A percentile compares a stretch with the other conserved stretches of the same genome.
phyloP scores from a whole-genome alignment of 176 grass and related monocot genomes.

The Metroxylon sagu region DNA sequence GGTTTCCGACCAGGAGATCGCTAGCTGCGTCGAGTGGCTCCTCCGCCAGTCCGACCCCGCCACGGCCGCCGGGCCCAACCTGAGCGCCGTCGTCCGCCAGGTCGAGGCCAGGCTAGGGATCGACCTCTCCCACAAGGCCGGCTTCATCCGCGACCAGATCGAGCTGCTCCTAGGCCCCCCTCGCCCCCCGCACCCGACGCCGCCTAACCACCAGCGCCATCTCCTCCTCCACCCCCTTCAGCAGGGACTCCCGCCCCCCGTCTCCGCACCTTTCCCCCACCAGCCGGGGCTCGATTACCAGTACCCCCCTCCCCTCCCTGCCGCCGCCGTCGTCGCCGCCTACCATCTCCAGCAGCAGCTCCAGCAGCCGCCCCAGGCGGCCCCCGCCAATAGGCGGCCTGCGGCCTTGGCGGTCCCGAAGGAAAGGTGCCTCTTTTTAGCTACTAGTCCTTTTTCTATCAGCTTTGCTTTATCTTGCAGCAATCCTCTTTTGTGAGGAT shows the following conservation, averaged over 20 bases:
- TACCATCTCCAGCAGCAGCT: constrained; percentile 15
- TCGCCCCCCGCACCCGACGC: neutral
- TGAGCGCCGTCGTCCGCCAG: constrained; percentile 7
- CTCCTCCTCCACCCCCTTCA: neutral
- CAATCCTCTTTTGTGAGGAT: too few species aligned
- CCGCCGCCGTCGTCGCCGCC: constrained; percentile 8
- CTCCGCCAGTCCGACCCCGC: neutral
- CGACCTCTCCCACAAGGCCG: neutral
- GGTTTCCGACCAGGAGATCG: constrained; percentile 10
- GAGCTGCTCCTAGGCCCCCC: constrained; percentile 8
- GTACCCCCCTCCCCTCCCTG: constrained; percentile 9
- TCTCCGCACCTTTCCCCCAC: neutral
- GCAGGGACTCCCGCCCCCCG: neutral
- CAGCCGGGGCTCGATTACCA: neutral
- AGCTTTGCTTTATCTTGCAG: too few species aligned
- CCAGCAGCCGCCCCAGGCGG: neutral
- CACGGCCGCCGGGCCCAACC: neutral
- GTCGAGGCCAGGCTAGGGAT: constrained; percentile 4
- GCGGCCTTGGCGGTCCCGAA: neutral
- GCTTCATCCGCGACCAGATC: constrained; percentile 3
- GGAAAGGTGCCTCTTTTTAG: constrained; percentile 11
- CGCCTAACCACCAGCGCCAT: neutral
- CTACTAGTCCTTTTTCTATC: neutral
- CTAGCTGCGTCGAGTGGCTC: constrained; percentile 10
- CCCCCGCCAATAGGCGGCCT: neutral